Evolutionary conservation across 129 eudicot genomes (phyloP).

Genomic region (Helianthus tuberosus): DNA sequence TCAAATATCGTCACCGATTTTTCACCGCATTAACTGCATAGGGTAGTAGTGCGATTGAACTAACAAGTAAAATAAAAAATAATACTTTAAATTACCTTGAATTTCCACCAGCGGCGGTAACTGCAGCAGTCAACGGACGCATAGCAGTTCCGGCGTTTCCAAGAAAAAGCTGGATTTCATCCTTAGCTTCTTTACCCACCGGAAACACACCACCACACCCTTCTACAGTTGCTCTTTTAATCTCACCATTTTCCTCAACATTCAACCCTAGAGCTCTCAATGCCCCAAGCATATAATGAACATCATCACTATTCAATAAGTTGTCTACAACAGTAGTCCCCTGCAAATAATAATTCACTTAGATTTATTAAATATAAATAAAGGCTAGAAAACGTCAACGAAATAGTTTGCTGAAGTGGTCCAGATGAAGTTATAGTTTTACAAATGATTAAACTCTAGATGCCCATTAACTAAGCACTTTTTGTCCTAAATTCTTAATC

Average conservation of each 20-base stretch:
- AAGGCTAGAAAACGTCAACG: background rate
- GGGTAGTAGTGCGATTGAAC: background rate
- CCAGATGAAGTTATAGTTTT: background rate
- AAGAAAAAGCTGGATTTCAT: conserved; percentile 80
- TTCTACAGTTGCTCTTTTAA: conserved; percentile 73
- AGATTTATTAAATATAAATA: background rate
- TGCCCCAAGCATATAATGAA: conserved; percentile 96
- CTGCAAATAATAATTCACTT: conserved; percentile 44
- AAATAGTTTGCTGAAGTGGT: background rate
- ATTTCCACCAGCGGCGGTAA: conserved; percentile 92
- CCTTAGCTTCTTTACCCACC: conserved; percentile 58
- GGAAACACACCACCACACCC: conserved; percentile 95
- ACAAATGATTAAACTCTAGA: background rate
- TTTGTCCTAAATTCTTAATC: background rate
- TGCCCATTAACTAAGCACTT: background rate
- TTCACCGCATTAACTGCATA: no score
- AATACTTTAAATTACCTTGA: conserved; percentile 47
- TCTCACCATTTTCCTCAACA: conserved; percentile 74
- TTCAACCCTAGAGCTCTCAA: conserved; percentile 78
- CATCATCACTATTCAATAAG: conserved; percentile 87
- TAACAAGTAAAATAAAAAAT: background rate
- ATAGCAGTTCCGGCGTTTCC: conserved; percentile 99
- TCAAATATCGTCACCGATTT: no score
- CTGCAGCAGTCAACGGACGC: conserved; percentile 98
- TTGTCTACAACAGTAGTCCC: conserved; percentile 94